Evolutionary conservation across 2,329 filamentous ascomycete species (phyloP).

Genomic region (Paramyrothecium roridum): DNA sequence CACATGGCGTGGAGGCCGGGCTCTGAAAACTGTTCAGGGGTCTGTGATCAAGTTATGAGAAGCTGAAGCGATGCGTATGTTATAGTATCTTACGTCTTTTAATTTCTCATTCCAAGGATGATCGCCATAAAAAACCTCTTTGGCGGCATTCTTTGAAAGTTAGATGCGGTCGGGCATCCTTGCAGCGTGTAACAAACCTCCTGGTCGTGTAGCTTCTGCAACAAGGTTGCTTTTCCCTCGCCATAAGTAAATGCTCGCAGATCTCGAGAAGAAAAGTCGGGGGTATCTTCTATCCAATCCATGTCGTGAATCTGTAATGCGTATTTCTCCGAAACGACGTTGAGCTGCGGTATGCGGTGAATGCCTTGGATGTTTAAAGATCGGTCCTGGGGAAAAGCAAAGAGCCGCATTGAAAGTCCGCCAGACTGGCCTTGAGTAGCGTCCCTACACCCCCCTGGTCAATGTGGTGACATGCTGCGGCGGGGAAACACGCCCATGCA

Average conservation of each 20-base stretch:
- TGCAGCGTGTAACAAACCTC: neutral
- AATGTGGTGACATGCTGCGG: neutral
- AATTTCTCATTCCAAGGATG: neutral
- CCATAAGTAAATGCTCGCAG: neutral
- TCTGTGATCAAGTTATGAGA: neutral
- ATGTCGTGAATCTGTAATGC: neutral
- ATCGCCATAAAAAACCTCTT: neutral
- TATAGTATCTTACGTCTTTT: neutral
- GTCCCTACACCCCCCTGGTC: too few species aligned
- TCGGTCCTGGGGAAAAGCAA: neutral
- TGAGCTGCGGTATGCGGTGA: too few species aligned
- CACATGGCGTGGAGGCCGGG: neutral
- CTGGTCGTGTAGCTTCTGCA: neutral
- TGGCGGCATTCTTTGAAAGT: neutral
- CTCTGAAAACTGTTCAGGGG: neutral
- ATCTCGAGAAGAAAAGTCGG: neutral
- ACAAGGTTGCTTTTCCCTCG: neutral
- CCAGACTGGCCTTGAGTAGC: too few species aligned
- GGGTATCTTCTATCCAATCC: neutral
- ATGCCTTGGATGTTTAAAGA: too few species aligned
- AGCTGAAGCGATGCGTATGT: neutral
- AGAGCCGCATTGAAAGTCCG: neutral
- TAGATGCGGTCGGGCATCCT: neutral
- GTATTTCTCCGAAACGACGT: too few species aligned
- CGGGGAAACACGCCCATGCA: neutral